Evolutionary conservation across 78 protist species (phyloP), one percentile per base, ranked within the genome.

Genomic region (Guillardia theta): DNA sequence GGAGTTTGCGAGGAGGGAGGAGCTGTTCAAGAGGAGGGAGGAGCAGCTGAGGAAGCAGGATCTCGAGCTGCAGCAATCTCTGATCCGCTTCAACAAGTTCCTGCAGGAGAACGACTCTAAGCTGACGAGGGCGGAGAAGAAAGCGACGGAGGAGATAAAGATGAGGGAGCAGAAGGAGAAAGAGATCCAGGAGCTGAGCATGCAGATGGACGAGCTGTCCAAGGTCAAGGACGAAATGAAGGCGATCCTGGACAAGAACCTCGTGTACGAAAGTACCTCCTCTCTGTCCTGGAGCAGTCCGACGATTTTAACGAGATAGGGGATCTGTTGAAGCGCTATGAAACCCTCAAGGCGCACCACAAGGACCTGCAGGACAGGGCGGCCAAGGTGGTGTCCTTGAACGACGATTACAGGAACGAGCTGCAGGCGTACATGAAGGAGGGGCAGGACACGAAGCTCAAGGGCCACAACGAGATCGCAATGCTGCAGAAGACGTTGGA

Each of bases 31-130:
- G 93, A 92, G 93, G 70, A 48, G 93, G 0, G 95, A 93, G 93
- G 95, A 93, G 45, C 30, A 1, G 64, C 93, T 93, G 70, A 21
- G 64, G 48, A 58, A 41, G 48, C 30, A 70, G 87, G 95, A 93
- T 88, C 92, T 53, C 39, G 95, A 83, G 92, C 93, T 93, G 41
- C 95, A 93, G 95, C 92, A 83, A 37, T 48, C 54, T 27, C 93
- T 93, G 15, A 83, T 93, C 95, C 43, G 48, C 53, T 93, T 93
- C 93, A 93, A 83, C 93, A 80, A 83, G 88, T 93, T 93, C 88
- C 48, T 93, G 93, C 95, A 93, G 92, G 95, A 93, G 33, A 93
- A 93, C 88, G 95, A 93, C 93, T 24, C 92, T 44, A 93, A 93
- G 88, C 48, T 76, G 41, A n/a, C 10, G 36, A 48, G 95, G 39